Percentiles rank a stretch among this genome's conserved stretches.
phyloP scores from a whole-genome alignment of 208 protist genomes.

The Acanthamoeba sp. region DNA sequence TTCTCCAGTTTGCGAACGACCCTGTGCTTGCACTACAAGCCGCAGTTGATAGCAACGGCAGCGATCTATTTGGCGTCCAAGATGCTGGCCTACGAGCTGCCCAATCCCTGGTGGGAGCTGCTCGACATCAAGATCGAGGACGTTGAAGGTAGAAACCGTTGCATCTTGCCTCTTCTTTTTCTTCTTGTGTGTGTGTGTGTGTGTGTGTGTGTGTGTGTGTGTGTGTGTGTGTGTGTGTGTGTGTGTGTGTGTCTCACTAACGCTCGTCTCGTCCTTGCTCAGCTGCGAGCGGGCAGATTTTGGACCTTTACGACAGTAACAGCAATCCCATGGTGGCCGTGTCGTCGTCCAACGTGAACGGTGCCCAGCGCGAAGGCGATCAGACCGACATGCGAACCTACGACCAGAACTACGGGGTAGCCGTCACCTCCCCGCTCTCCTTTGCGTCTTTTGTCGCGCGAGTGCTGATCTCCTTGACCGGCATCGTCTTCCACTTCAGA shows the following conservation, averaged over 20 bases:
- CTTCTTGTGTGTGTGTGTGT: not conserved
- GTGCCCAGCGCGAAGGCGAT: conserved; percentile 12
- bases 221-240: no score
- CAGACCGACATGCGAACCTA: conserved; percentile 65
- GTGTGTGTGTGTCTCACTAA: no score
- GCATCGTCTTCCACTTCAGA: not conserved
- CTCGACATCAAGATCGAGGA: conserved; percentile 79
- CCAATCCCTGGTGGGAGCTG: conserved; percentile 83
- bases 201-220: no score
- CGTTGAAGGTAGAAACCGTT: conserved; percentile 42
- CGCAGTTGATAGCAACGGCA: conserved; percentile 84
- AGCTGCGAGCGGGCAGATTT: conserved; percentile 79
- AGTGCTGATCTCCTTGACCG: not conserved
- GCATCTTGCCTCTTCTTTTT: not conserved
- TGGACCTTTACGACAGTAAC: conserved; percentile 82
- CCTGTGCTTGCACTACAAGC: conserved; percentile 87
- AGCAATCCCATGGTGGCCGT: conserved; percentile 26
- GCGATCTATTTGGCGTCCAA: conserved; percentile 84
- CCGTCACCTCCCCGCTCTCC: no score
- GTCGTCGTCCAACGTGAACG: not conserved
- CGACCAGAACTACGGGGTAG: conserved; percentile 44
- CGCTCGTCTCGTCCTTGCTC: not conserved
- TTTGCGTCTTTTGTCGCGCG: no score
- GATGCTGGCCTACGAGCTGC: conserved; percentile 70
- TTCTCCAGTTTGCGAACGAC: conserved; percentile 84